Evolutionary conservation across 495 filamentous ascomycete species (phyloP).

Genomic region (Tetracladium setigerum): DNA sequence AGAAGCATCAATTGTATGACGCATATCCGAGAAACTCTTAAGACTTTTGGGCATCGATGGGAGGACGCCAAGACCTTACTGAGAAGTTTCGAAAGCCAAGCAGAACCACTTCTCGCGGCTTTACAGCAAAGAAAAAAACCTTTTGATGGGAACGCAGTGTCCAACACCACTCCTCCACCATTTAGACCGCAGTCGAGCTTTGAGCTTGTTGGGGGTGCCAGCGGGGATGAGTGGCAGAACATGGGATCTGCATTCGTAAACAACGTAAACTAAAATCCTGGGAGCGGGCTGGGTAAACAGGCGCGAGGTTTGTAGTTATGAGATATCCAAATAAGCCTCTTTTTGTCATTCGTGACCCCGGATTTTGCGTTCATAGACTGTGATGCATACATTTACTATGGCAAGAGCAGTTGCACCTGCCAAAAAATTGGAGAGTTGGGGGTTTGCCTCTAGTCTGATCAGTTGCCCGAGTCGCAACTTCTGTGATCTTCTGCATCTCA

Average conservation of each 20-base stretch:
- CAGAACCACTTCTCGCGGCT: constrained; percentile 7
- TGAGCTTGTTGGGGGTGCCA: constrained; percentile 3
- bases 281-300: constrained; percentile 2
- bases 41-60: constrained; percentile 43
- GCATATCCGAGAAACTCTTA: constrained; percentile 33
- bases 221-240: background rate
- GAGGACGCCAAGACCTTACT: constrained; percentile 34
- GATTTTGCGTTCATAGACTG: too few species aligned
- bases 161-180: constrained; percentile 8
- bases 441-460: too few species aligned
- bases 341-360: too few species aligned
- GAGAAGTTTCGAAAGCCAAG: constrained; percentile 31
- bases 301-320: constrained; percentile 3
- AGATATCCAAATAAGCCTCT: background rate
- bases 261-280: background rate
- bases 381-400: too few species aligned
- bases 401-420: too few species aligned
- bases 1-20: constrained; percentile 38
- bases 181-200: constrained; percentile 9
- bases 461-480: too few species aligned
- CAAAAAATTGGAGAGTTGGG: too few species aligned
- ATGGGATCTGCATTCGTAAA: constrained; percentile 6
- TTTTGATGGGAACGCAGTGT: constrained; percentile 10
- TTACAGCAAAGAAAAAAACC: constrained; percentile 16
- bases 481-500: too few species aligned